Conservation (phyloP, 129 eudicot genomes). For the Centrapalus pauciflorus region DNA sequence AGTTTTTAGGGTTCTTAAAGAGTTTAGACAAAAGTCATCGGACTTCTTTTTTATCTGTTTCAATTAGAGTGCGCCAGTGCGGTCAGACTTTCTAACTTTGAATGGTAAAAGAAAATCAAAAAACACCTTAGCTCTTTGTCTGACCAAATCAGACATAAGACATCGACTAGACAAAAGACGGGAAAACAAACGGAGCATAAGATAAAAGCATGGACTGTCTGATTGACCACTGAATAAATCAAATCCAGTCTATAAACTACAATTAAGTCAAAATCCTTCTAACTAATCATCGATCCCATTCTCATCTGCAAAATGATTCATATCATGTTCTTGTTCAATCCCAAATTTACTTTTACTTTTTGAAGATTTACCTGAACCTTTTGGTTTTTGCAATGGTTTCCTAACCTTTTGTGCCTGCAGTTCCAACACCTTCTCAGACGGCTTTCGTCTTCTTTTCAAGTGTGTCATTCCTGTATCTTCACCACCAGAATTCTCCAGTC, state of each 20-base stretch:
- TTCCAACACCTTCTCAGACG: constrained; percentile 78
- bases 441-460: constrained; percentile 67
- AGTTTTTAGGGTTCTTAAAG: too few relatives aligned
- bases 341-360: constrained; percentile 27
- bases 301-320: constrained; percentile 29
- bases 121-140: too few relatives aligned
- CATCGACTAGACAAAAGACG: too few relatives aligned
- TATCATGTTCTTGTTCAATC: constrained; percentile 12
- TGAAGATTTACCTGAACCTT: constrained; percentile 35
- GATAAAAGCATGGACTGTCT: too few relatives aligned
- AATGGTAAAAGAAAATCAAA: too few relatives aligned
- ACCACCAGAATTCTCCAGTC: constrained; percentile 58
- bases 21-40: too few relatives aligned
- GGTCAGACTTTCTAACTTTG: too few relatives aligned
- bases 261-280: not conserved
- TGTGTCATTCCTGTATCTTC: constrained; percentile 63
- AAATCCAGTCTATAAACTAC: constrained; percentile 6
- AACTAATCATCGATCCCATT: constrained; percentile 30
- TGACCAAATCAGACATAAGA: too few relatives aligned
- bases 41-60: too few relatives aligned
- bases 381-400: constrained; percentile 28
- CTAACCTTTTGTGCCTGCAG: constrained; percentile 53
- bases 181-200: too few relatives aligned
- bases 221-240: too few relatives aligned
- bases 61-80: too few relatives aligned